Evolutionary conservation across 2,329 filamentous ascomycete species (phyloP), one percentile per base, ranked within the genome.

Genomic region (Remersonia thermophila): DNA sequence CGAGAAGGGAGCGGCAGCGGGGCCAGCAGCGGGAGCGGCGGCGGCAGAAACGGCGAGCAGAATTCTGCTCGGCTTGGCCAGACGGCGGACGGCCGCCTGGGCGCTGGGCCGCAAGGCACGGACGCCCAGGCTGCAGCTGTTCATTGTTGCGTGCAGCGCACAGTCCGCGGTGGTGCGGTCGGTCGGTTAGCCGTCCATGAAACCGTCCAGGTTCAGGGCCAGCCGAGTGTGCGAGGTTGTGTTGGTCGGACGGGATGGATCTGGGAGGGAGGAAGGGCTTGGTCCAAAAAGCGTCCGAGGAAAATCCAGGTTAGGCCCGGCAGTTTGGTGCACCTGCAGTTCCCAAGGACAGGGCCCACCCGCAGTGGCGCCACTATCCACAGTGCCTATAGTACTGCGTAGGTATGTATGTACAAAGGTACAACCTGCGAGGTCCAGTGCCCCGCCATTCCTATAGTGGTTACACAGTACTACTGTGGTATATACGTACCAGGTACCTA

Each of bases 61-160:
- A 9, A 5, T 6, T 9, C 20, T 23, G 20, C 20, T 23, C 30
- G 36, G 38, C 17, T 31, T 47, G 10, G 44, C 38, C 17, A 48
- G 32, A 7, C 38, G 38, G 17, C 41, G 45, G 13, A 43, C 44
- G 29, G 42, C 45, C 35, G 41, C 37, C 39, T 50, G 46, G 40
- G 44, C 42, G 44, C 46, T 40, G 37, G 51, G 44, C 36, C 52
- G 48, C 18, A 53, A 48, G 46, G 47, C 47, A 40, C 45, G 45
- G 39, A 51, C 44, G 42, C 52, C 48, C 27, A 54, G 39, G 31
- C 44, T 42, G 33, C 44, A 45, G 31, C 41, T 40, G 43, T 39
- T 52, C 51, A 55, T 55, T 39, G 45, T 47, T 36, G 45, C 37
- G 32, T 39, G 14, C 35, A 42, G 47, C 41, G 39, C 44, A 35